A percentile compares a stretch with the other conserved stretches of the same genome.
Conservation (phyloP, 2,329 filamentous ascomycete species). For the Penicillium sp. region DNA sequence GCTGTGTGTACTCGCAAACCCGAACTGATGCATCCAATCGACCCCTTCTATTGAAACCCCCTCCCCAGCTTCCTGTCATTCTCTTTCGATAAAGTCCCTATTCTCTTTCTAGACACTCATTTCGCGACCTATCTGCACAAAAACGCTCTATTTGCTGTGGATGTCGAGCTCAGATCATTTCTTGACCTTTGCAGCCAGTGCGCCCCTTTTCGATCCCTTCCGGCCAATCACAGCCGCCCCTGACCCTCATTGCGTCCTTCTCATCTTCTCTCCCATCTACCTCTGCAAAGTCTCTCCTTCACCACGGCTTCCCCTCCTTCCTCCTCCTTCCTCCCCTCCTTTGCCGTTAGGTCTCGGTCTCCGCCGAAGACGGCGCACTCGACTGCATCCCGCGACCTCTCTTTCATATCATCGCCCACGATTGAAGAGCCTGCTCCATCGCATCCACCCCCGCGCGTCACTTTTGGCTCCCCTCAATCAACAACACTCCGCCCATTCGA, state of each 20-base stretch:
- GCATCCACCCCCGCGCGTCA: slow-evolving; percentile 20
- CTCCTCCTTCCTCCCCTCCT: slow-evolving; percentile 14
- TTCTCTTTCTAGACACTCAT: background rate
- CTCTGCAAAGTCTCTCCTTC: slow-evolving; percentile 16
- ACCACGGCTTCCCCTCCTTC: slow-evolving; percentile 21
- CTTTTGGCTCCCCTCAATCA: slow-evolving; percentile 23
- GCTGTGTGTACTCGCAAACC: background rate
- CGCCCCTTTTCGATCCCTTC: slow-evolving; percentile 30
- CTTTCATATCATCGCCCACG: slow-evolving; percentile 44
- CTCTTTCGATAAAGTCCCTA: background rate
- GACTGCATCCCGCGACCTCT: slow-evolving; percentile 23
- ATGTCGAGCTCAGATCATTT: slow-evolving; percentile 29
- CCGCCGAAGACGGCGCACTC: slow-evolving; percentile 36
- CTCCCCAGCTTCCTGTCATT: background rate
- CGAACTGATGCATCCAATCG: slow-evolving; percentile 8
- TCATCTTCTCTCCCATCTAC: slow-evolving; percentile 15
- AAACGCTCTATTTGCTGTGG: slow-evolving; percentile 13
- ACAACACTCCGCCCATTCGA: slow-evolving; percentile 19
- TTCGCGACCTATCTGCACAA: background rate
- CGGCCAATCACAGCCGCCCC: slow-evolving; percentile 30
- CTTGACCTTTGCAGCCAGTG: slow-evolving; percentile 23
- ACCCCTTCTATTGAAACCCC: background rate
- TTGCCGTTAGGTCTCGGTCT: slow-evolving; percentile 13
- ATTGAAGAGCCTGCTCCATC: slow-evolving; percentile 33
- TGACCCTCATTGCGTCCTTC: slow-evolving; percentile 6